These are phyloP conservation scores for Veloboletus limbatus DNA, from an alignment of 1,284 basidiomycete genomes.

Conservation along the genomic window DNA sequence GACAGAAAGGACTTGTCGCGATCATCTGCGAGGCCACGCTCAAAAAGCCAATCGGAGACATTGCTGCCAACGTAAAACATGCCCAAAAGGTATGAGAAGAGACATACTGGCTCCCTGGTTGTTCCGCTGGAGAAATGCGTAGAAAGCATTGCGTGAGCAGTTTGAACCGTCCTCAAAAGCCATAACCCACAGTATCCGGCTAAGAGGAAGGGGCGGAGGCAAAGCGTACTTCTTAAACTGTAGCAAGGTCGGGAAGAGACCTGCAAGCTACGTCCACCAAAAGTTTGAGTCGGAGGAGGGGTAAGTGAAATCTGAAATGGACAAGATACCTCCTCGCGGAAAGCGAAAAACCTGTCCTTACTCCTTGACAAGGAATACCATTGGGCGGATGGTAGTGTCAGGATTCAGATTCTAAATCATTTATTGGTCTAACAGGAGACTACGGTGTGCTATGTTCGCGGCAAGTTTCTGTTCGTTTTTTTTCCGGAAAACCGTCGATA, in stretches of 20 bases:
- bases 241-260: constrained; percentile 53
- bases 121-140: constrained; percentile 58
- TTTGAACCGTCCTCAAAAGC: constrained; percentile 75
- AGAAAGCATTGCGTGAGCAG: constrained; percentile 63
- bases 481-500: too few species aligned
- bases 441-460: too few species aligned
- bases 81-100: constrained; percentile 33
- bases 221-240: constrained; percentile 54
- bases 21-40: constrained; percentile 61
- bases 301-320: constrained; percentile 31
- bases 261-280: constrained; percentile 55
- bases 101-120: constrained; percentile 67
- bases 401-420: too few species aligned
- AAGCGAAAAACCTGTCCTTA: too few species aligned
- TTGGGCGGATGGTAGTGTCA: too few species aligned
- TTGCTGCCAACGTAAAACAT: constrained; percentile 82
- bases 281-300: constrained; percentile 43
- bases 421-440: too few species aligned
- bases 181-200: constrained; percentile 61
- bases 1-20: constrained; percentile 49
- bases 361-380: too few species aligned
- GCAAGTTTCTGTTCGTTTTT: too few species aligned
- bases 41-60: constrained; percentile 67
- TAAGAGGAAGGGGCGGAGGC: constrained; percentile 13
- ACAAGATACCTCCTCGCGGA: too few species aligned